Conservation (phyloP, 108 stramenopile species). For the Fragilaria crotonensis region DNA sequence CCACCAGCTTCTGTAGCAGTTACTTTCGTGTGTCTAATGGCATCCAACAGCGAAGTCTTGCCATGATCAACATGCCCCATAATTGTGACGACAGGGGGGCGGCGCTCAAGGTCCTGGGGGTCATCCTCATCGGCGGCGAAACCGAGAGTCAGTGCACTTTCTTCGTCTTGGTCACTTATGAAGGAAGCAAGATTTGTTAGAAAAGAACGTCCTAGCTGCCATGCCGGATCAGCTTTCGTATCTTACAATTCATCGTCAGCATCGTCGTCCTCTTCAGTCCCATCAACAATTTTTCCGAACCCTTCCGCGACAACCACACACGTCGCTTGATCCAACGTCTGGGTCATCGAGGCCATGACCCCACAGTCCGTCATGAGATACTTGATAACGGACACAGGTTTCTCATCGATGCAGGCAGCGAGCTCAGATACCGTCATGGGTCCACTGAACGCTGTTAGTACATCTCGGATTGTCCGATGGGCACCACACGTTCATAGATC, state of each 20-base stretch:
- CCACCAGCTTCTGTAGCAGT: slow-evolving; percentile 97
- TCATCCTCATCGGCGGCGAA: slow-evolving; percentile 72
- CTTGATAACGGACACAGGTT: slow-evolving; percentile 88
- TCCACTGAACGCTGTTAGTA: slow-evolving; percentile 24
- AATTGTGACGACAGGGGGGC: slow-evolving; percentile 96
- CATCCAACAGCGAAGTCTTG: slow-evolving; percentile 97
- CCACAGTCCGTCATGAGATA: slow-evolving; percentile 90
- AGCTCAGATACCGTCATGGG: slow-evolving; percentile 76
- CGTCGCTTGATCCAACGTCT: slow-evolving; percentile 77
- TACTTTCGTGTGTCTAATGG: slow-evolving; percentile 83
- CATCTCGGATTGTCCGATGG: background rate
- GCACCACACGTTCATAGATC: background rate
- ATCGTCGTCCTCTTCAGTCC: slow-evolving; percentile 45
- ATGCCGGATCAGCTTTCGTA: slow-evolving; percentile 12
- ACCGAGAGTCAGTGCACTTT: slow-evolving; percentile 60
- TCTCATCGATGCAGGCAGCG: slow-evolving; percentile 77
- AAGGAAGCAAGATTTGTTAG: background rate
- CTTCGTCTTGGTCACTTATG: slow-evolving; percentile 29
- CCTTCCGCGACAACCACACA: slow-evolving; percentile 83
- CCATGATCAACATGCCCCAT: slow-evolving; percentile 99
- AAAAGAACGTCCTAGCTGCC: no score
- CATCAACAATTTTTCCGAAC: slow-evolving; percentile 79
- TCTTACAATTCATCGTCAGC: slow-evolving; percentile 64
- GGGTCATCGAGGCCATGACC: slow-evolving; percentile 90
- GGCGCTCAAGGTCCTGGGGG: slow-evolving; percentile 46